phyloP scores from a whole-genome alignment of 768 basidiomycete genomes.

The Russula ochroleuca region DNA sequence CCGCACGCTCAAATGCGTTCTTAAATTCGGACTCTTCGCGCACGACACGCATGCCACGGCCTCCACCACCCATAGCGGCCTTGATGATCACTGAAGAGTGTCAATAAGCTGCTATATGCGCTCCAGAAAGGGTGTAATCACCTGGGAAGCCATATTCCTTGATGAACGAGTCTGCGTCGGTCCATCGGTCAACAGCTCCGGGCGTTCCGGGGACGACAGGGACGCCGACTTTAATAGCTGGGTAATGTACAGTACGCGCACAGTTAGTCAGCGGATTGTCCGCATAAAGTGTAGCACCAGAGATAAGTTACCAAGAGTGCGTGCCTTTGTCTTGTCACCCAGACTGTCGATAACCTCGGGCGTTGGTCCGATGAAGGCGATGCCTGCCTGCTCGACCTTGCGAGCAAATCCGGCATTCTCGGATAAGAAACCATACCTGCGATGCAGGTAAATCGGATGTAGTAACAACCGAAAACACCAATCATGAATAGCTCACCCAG shows the following conservation, averaged over 20 bases:
- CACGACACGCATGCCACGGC: constrained; percentile 98
- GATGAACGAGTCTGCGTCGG: constrained; percentile 83
- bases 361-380: constrained; percentile 93
- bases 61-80: constrained; percentile 98
- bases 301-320: constrained; percentile 63
- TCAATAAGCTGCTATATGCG: constrained; percentile 9
- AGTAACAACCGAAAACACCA: not conserved
- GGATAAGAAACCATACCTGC: constrained; percentile 93
- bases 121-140: constrained; percentile 31
- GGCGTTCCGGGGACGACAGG: constrained; percentile 98
- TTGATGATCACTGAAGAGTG: constrained; percentile 84
- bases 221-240: constrained; percentile 86
- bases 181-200: constrained; percentile 79
- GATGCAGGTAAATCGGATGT: constrained; percentile 5
- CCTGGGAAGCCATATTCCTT: constrained; percentile 95
- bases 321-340: constrained; percentile 98
- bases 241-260: constrained; percentile 1
- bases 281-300: constrained; percentile 13
- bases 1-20: constrained; percentile 84
- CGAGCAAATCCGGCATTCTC: constrained; percentile 97
- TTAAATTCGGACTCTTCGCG: constrained; percentile 91
- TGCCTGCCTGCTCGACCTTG: constrained; percentile 95
- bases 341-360: constrained; percentile 96
- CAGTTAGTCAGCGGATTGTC: constrained; percentile 10
- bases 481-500: constrained; percentile 54